Percentiles rank a stretch among this genome's conserved stretches.
Conservation (phyloP, 2,329 filamentous ascomycete species). For the Venturia effusa region DNA sequence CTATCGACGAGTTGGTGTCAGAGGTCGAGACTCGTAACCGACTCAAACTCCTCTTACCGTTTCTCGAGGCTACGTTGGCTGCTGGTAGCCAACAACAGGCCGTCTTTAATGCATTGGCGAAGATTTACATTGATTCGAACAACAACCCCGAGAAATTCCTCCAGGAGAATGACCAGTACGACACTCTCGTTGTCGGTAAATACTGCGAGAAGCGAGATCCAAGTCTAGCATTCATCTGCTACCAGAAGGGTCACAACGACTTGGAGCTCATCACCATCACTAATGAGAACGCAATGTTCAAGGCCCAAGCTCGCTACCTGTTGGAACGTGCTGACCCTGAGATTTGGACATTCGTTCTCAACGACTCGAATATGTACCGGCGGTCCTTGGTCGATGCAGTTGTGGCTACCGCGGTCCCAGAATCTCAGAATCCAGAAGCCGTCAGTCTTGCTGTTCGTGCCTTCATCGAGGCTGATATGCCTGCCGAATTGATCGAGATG, state of each 20-base stretch:
- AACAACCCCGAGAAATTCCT: constrained; percentile 97
- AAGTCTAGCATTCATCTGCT: constrained; percentile 88
- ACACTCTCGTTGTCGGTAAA: constrained; percentile 83
- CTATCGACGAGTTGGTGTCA: constrained; percentile 83
- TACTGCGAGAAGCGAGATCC: constrained; percentile 99
- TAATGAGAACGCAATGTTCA: constrained; percentile 99
- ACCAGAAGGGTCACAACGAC: constrained; percentile 94
- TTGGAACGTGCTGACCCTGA: constrained; percentile 82
- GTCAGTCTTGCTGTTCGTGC: constrained; percentile 90
- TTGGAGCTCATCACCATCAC: constrained; percentile 94
- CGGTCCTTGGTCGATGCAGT: constrained; percentile 93
- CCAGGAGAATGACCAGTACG: constrained; percentile 94
- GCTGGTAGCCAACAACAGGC: constrained; percentile 92
- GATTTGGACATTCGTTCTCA: constrained; percentile 90
- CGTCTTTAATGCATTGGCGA: constrained; percentile 92
- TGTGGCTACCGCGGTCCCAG: constrained; percentile 81
- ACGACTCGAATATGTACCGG: constrained; percentile 89
- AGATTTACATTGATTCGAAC: constrained; percentile 99
- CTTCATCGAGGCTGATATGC: constrained; percentile 79
- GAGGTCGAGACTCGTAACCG: constrained; percentile 96
- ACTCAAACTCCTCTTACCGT: constrained; percentile 87
- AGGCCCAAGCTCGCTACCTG: constrained; percentile 90
- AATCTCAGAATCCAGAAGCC: constrained; percentile 85
- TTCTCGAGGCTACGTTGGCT: constrained; percentile 85
- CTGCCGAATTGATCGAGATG: constrained; percentile 88